Base-by-base conservation (phyloP, 495 filamentous ascomycete genomes). In the Lophiostoma macrostomum region DNA sequence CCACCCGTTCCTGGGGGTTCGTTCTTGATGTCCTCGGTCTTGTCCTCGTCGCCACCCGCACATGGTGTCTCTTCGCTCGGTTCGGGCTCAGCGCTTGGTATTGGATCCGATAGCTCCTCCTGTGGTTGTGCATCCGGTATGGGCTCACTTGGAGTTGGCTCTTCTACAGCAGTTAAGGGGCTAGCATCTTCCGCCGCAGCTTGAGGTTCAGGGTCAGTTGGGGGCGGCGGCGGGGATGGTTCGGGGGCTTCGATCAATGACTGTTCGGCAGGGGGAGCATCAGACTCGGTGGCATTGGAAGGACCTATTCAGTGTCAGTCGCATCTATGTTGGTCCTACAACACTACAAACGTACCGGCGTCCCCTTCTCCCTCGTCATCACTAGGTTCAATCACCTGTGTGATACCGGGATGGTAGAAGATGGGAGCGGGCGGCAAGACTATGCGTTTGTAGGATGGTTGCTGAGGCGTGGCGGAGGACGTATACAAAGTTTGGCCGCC, bases 401-500 rank as follows among this genome's bases (percentile, higher is more conserved):
- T 28, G 6, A 60, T 27, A 18, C 27, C 56, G 5, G 56, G 42
- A 13, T 53, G 49, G 23, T 34, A 53, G 50, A 60, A 60, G 1
- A 48, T 28, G 1, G 55, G 55, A 18, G 55, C n/a, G 1, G 50
- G 18, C 16, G 53, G 49, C 22, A 49, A 19, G 22, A 50, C 25
- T 31, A 60, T 37, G 13, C 56, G 41, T 23, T 44, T 41, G 27
- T 60, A 60, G 4, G 30, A 5, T 12, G 45, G 20, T 28, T 4
- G 29, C 16, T 34, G 29, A 19, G 51, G 30, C 25, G 39, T 19
- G 35, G 2, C 29, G 16, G 50, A 4, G 10, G 23, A 4, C 7
- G 29, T 23, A 25, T 46, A 46, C 10, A 30, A 36, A 40, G 34
- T 34, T 13, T 11, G 19, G 11, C 41, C n/a, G 30, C 55, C 12